Base-by-base conservation (phyloP, 345 rosid genomes). In the Citropsis articulata region DNA sequence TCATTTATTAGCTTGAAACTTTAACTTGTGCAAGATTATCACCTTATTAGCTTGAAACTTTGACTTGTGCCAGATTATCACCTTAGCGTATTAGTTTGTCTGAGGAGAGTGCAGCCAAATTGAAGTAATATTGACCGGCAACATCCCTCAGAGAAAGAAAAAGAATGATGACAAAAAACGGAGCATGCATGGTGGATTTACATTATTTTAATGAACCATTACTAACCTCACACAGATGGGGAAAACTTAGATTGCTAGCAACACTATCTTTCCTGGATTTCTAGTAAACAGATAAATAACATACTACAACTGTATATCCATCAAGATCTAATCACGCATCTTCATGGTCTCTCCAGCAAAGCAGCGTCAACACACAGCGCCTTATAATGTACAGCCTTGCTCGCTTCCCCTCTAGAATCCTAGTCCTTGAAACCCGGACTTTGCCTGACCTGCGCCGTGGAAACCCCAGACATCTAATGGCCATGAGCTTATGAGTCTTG, bases 331-430 rank as follows among this genome's bases (percentile, higher is more conserved):
- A 59, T 83, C 42, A 83, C 55, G 80, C n/a, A 80, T 82, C 78
- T 70, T 71, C 27, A 2, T 48, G 65, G 48, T 81, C 83, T 77
- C 77, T 78, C 90, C 90, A 82, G 81, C 81, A 85, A 79, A 82
- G 40, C 77, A 85, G 77, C 86, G 80, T 82, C 80, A 80, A 5
- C 69, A 83, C 84, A 65, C 87, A 82, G 5, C 77, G 84, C 71
- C 71, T 79, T 73, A 83, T 77, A 55, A 83, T 83, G 75, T 81
- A 85, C 57, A 87, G 71, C 79, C 84, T 87, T 33, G 80, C 79
- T 69, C 63, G 79, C 79, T 83, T 79, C 85, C 73, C 84, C 60
- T 81, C 81, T 21, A 83, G 57, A 77, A 65, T 73, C 77, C 59
- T 78, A 35, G 57, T 62, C 55, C 56, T 78, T 8, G 80, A 71